phyloP scores from a whole-genome alignment of 2,329 filamentous ascomycete species.

The Beauveria asiatica region DNA sequence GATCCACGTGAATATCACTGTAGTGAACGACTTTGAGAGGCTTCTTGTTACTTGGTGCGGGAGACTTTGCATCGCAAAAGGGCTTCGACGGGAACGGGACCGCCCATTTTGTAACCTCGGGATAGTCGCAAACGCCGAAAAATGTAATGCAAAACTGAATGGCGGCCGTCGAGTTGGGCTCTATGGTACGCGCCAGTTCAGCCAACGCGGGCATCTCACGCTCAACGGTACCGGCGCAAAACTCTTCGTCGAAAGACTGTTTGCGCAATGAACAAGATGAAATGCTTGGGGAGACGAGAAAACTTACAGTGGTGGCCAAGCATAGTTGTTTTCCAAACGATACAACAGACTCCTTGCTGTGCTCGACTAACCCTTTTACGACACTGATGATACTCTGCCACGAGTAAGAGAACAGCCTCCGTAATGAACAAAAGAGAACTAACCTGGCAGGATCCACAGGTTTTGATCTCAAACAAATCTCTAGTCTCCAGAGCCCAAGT shows the following conservation, averaged over 20 bases:
- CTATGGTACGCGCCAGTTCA: slow-evolving; percentile 37
- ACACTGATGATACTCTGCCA: slow-evolving; percentile 19
- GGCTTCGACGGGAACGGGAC: slow-evolving; percentile 37
- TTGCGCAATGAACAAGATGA: neutral
- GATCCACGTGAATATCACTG: slow-evolving; percentile 54
- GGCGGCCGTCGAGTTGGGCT: slow-evolving; percentile 40
- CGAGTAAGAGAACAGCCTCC: neutral
- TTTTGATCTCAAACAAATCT: slow-evolving; percentile 8
- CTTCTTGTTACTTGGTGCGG: slow-evolving; percentile 32
- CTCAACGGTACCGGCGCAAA: slow-evolving; percentile 43
- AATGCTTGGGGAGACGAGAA: too few relatives aligned
- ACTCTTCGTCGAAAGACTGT: slow-evolving; percentile 43
- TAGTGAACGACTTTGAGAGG: slow-evolving; percentile 50
- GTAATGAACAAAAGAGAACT: neutral
- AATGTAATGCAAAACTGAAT: slow-evolving; percentile 44
- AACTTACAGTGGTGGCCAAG: slow-evolving; percentile 22
- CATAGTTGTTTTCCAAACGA: slow-evolving; percentile 23
- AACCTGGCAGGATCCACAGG: slow-evolving; percentile 21
- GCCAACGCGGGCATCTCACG: slow-evolving; percentile 47
- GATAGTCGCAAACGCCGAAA: slow-evolving; percentile 45
- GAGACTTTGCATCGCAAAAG: slow-evolving; percentile 24
- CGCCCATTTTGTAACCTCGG: slow-evolving; percentile 33
- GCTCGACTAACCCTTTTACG: slow-evolving; percentile 34
- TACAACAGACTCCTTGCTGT: slow-evolving; percentile 34
- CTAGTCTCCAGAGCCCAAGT: slow-evolving; percentile 8